These are phyloP conservation scores for Ophiostoma fasciatum DNA, from an alignment of 2,329 filamentous ascomycete species.

Conservation along the genomic window DNA sequence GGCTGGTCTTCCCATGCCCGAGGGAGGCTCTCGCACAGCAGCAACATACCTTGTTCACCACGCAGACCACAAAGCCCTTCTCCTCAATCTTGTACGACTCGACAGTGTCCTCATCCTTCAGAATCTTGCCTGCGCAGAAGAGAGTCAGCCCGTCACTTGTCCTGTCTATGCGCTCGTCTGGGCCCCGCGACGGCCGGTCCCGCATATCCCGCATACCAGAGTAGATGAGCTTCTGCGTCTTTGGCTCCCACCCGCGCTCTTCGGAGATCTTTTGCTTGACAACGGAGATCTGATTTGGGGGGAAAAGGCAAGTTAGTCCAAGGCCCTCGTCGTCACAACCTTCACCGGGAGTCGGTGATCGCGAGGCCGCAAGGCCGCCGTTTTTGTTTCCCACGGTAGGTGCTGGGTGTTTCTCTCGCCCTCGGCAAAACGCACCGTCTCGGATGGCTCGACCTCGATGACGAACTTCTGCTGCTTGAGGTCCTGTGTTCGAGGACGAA, in stretches of 20 bases:
- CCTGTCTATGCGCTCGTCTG: too few species aligned
- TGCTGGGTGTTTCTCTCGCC: too few species aligned
- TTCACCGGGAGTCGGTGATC: too few species aligned
- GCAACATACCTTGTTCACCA: constrained; percentile 77
- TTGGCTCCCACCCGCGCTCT: constrained; percentile 89
- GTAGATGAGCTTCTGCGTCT: constrained; percentile 92
- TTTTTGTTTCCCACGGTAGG: too few species aligned
- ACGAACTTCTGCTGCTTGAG: constrained; percentile 98
- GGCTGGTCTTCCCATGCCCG: background rate
- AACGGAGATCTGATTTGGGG: constrained; percentile 80
- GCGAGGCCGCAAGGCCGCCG: too few species aligned
- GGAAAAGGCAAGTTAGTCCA: too few species aligned
- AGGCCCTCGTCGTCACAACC: too few species aligned
- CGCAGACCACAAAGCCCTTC: constrained; percentile 98
- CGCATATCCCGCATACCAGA: constrained; percentile 81
- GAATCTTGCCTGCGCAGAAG: constrained; percentile 77
- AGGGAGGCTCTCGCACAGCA: too few species aligned
- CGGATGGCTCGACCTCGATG: constrained; percentile 84
- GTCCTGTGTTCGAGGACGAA: constrained; percentile 45
- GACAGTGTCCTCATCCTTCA: constrained; percentile 94
- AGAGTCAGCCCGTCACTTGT: too few species aligned
- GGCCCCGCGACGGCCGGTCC: too few species aligned
- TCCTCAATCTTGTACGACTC: constrained; percentile 97
- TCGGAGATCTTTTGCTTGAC: constrained; percentile 86
- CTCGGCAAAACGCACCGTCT: constrained; percentile 51